Conservation (phyloP, 176 grass and related monocot genomes). For the Carex parvula region DNA sequence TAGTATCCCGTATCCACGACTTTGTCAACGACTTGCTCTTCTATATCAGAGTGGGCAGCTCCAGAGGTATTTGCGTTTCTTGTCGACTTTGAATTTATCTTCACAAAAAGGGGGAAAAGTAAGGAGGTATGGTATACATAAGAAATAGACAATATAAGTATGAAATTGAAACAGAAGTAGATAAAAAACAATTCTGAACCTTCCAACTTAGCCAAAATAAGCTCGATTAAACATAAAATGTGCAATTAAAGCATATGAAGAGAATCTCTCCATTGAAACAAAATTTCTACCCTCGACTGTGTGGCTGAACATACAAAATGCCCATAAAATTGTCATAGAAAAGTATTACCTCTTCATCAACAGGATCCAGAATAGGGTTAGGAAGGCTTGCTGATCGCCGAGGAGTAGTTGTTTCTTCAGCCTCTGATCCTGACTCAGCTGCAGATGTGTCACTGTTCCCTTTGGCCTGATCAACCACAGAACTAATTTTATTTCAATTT, state of each 20-base stretch:
- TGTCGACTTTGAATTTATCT: constrained; percentile 45
- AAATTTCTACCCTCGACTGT: background rate
- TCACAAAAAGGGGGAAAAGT: background rate
- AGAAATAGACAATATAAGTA: background rate
- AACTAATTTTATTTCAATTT: constrained; percentile 9
- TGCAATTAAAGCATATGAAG: background rate
- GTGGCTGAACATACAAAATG: background rate
- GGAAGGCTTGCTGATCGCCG: constrained; percentile 26
- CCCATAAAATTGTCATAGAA: background rate
- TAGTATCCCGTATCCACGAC: constrained; percentile 50
- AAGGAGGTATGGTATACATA: background rate
- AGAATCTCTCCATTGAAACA: too few relatives aligned
- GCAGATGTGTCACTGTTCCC: constrained; percentile 54
- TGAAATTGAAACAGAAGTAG: background rate
- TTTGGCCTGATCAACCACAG: constrained; percentile 49
- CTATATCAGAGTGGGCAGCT: constrained; percentile 30
- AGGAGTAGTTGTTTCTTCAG: constrained; percentile 55
- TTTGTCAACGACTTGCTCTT: constrained; percentile 45
- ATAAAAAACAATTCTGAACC: background rate
- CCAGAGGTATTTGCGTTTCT: constrained; percentile 41
- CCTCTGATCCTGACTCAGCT: constrained; percentile 69
- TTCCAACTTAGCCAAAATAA: background rate
- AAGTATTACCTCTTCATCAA: constrained; percentile 71
- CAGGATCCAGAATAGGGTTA: constrained; percentile 46
- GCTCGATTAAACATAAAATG: background rate